Conservation (phyloP, 148 eudicot species). For the Chenopodium quinoa region DNA sequence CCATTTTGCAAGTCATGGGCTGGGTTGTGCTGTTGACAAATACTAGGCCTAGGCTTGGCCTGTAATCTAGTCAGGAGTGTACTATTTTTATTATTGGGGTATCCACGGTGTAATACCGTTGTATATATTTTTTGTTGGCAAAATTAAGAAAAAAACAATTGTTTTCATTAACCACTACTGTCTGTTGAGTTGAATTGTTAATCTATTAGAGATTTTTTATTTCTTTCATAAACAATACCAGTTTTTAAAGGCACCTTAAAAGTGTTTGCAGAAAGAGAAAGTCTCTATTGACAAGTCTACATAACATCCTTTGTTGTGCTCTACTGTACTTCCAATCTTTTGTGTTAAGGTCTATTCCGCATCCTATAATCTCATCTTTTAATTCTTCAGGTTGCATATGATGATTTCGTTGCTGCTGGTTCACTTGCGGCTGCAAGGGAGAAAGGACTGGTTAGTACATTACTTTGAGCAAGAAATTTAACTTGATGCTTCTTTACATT, state of each 20-base stretch:
- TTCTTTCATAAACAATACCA: too few relatives aligned
- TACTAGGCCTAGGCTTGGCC: not conserved
- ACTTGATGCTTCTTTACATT: conserved; percentile 1
- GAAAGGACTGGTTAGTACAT: conserved; percentile 84
- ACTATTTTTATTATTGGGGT: not conserved
- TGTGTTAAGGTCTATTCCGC: not conserved
- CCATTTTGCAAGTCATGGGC: not conserved
- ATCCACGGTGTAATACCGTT: not conserved
- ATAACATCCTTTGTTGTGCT: not conserved
- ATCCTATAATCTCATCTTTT: conserved; percentile 1
- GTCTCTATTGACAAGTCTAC: not conserved
- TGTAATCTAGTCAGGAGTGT: not conserved
- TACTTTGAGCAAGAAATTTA: not conserved
- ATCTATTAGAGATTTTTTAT: too few relatives aligned
- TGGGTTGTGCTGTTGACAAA: not conserved
- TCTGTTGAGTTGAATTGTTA: too few relatives aligned
- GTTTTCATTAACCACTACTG: too few relatives aligned
- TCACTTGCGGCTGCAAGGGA: conserved; percentile 89
- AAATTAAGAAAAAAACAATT: too few relatives aligned
- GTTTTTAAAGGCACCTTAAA: too few relatives aligned
- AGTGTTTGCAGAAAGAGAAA: too few relatives aligned
- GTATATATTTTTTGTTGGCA: too few relatives aligned
- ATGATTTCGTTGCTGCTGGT: conserved; percentile 88
- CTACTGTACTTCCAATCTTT: not conserved
- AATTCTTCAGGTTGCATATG: conserved; percentile 74